phyloP scores from a whole-genome alignment of 176 grass and related monocot genomes.

The Ampelocalamus luodianensis region DNA sequence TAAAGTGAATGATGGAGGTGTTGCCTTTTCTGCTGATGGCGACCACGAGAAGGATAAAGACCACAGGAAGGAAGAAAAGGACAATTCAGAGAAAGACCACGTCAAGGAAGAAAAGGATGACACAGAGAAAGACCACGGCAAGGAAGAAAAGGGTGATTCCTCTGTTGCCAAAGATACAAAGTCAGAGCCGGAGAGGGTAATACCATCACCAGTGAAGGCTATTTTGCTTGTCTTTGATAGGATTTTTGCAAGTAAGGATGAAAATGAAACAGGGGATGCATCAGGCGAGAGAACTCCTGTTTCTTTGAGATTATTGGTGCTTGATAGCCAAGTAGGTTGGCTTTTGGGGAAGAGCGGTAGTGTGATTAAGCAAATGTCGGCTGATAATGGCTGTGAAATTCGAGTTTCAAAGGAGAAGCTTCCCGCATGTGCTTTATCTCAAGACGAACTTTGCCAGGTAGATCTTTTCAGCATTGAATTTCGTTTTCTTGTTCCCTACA shows the following conservation, averaged over 20 bases:
- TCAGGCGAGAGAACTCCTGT: conserved; percentile 47
- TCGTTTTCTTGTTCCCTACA: background rate
- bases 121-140: conserved; percentile 18
- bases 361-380: conserved; percentile 81
- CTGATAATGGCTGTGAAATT: conserved; percentile 74
- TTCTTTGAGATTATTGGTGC: conserved; percentile 77
- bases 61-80: conserved; percentile 40
- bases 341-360: conserved; percentile 82
- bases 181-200: conserved; percentile 49
- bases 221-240: conserved; percentile 78
- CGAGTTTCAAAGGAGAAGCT: conserved; percentile 80
- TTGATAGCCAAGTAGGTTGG: conserved; percentile 81
- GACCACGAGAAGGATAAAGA: conserved; percentile 42
- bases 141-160: conserved; percentile 47
- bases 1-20: conserved; percentile 38
- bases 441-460: conserved; percentile 90
- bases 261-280: conserved; percentile 50
- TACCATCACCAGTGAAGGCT: conserved; percentile 57
- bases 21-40: conserved; percentile 30
- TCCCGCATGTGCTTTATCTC: conserved; percentile 66
- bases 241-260: conserved; percentile 63
- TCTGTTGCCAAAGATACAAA: conserved; percentile 43
- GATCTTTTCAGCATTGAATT: conserved; percentile 28
- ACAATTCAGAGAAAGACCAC: conserved; percentile 25
- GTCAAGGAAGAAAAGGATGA: conserved; percentile 30